Evolutionary conservation across 495 filamentous ascomycete genomes (phyloP), one percentile per base, ranked within the genome.

Genomic region (Aspergillus bridgeri): DNA sequence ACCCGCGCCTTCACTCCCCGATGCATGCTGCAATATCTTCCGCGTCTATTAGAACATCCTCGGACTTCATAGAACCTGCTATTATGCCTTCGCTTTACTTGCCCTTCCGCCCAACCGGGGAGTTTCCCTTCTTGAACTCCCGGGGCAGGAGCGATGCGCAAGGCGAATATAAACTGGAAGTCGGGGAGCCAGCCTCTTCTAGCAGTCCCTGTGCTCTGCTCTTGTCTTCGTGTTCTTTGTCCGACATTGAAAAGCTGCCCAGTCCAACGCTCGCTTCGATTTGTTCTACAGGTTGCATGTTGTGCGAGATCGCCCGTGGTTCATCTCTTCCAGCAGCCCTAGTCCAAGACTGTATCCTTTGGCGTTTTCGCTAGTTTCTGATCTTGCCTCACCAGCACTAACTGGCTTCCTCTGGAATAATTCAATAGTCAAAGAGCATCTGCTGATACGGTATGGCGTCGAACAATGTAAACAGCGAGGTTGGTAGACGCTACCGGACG

Each of bases 211-310:
- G 57, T 24, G 21, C 21, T n/a, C 22, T 21, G 48, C 8, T 24
- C 21, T 23, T n/a, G 21, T 25, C n/a, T 49, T 27, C 51, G 50
- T 56, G 56, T 56, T 60, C 53, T 57, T 43, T 65, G 63, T 65
- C 63, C 63, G 42, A 65, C 63, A 43, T 57, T 60, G 62, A 24
- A 24, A 15, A 38, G 17, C 17, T 13, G 3, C 13, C 13, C 17
- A 38, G 33, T 38, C 33, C 33, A 38, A 38, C 33, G 33, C 17
- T 38, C 33, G 5, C 13, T 15, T 38, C 33, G 11, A 9, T 11
- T 15, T 15, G 13, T 8, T 38, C 33, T 15, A 15, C 33, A 13
- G 9, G 5, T 27, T 38, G 33, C 13, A 15, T 15, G 33, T 15
- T 38, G 33, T 38, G 25, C 25, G 25, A 27, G 25, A 4, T 38